phyloP scores from a whole-genome alignment of 768 basidiomycete species.

The Kwoniella newhampshirensis region DNA sequence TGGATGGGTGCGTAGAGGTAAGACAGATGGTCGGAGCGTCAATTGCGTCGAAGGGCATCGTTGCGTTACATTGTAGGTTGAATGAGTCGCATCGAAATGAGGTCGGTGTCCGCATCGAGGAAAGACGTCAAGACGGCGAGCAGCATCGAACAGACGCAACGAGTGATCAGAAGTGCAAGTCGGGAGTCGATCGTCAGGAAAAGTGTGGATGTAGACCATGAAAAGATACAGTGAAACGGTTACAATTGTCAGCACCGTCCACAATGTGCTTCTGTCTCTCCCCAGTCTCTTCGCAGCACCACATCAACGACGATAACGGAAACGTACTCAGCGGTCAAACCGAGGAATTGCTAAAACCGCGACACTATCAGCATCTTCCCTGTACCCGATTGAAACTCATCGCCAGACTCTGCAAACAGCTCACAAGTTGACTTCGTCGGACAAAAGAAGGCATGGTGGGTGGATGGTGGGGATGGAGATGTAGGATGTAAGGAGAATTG shows the following conservation, averaged over 20 bases:
- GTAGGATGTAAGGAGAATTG: neutral
- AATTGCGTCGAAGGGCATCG: no score
- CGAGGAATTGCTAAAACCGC: constrained; percentile 13
- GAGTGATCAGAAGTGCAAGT: neutral
- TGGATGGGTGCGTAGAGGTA: neutral
- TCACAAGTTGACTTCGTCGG: constrained; percentile 28
- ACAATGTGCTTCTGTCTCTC: no score
- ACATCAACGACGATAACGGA: neutral
- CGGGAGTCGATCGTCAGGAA: no score
- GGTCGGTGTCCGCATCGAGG: neutral
- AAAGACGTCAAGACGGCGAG: neutral
- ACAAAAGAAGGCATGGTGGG: constrained; percentile 31
- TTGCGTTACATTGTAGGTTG: neutral
- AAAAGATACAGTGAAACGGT: no score
- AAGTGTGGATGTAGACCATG: no score
- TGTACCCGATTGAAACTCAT: no score
- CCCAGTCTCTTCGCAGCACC: no score
- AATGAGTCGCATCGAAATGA: neutral
- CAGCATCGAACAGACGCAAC: neutral
- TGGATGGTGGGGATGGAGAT: neutral
- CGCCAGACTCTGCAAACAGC: constrained; percentile 1
- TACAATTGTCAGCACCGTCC: no score
- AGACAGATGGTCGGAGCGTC: neutral
- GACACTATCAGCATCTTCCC: no score
- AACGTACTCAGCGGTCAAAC: constrained; percentile 43